These are phyloP conservation scores for Citrus sp. DNA, from an alignment of 345 rosid species.

Conservation along the genomic window DNA sequence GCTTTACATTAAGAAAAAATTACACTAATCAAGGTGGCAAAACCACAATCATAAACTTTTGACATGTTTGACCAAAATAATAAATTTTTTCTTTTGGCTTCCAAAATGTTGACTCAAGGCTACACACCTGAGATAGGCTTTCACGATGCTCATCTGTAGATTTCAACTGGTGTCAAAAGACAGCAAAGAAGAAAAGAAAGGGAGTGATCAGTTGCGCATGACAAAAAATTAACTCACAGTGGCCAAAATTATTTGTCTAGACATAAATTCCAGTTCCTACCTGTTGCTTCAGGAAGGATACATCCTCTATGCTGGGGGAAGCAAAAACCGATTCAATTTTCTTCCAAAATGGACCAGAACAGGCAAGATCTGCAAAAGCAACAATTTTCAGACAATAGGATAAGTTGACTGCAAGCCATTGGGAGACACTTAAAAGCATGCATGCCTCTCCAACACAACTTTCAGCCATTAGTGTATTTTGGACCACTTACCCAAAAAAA, in stretches of 20 bases:
- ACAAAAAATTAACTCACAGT: not conserved
- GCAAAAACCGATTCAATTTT: constrained; percentile 39
- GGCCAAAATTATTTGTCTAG: constrained; percentile 3
- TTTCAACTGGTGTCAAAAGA: constrained; percentile 26
- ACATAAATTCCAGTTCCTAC: constrained; percentile 22
- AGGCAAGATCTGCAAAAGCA: constrained; percentile 39
- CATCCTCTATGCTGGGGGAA: constrained; percentile 31
- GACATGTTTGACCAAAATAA: not conserved
- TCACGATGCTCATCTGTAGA: constrained; percentile 22
- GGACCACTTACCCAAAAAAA: not conserved
- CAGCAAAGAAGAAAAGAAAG: not conserved
- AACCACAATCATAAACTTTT: not conserved
- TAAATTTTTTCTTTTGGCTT: not conserved
- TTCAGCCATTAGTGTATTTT: not conserved
- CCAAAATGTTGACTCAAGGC: constrained; percentile 9
- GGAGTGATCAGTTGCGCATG: constrained; percentile 3
- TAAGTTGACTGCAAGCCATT: not conserved
- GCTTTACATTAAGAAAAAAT: not conserved
- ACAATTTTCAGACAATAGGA: not conserved
- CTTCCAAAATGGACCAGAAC: constrained; percentile 53
- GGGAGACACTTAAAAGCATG: too few species aligned
- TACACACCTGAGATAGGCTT: constrained; percentile 18
- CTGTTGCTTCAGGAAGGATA: constrained; percentile 43
- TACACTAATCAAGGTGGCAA: not conserved
- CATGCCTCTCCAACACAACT: not conserved